Evolutionary conservation across 2,329 filamentous ascomycete species (phyloP).

Genomic region (Penicillium sp.): DNA sequence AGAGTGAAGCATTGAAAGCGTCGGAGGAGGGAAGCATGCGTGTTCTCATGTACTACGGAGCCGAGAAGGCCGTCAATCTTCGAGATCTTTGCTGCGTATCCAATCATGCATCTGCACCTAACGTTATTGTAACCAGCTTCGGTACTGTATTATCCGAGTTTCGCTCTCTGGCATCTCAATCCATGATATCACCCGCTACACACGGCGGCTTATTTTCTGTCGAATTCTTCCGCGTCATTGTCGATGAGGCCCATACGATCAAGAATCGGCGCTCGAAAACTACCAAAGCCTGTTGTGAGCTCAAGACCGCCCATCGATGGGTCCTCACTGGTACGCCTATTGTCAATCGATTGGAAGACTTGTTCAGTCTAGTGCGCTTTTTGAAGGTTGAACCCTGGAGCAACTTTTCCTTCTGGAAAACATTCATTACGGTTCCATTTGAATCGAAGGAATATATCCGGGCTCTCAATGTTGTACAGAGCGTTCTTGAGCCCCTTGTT

Average conservation of each 20-base stretch:
- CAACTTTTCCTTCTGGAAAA: conserved; percentile 99
- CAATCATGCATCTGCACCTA: conserved; percentile 74
- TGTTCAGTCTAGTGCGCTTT: conserved; percentile 91
- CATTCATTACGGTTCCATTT: conserved; percentile 96
- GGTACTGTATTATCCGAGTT: conserved; percentile 90
- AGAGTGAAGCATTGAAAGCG: conserved; percentile 89
- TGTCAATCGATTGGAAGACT: conserved; percentile 89
- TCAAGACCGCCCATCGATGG: conserved; percentile 85
- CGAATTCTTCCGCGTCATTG: conserved; percentile 90
- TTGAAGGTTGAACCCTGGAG: conserved; percentile 95
- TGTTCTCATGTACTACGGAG: conserved; percentile 87
- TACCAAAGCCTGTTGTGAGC: conserved; percentile 88
- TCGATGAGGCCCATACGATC: conserved; percentile 93
- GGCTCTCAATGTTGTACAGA: conserved; percentile 94
- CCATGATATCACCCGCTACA: conserved; percentile 63
- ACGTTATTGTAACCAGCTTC: conserved; percentile 93
- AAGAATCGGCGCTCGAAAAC: conserved; percentile 91
- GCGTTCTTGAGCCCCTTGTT: conserved; percentile 92
- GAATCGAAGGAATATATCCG: conserved; percentile 93
- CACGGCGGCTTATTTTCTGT: conserved; percentile 82
- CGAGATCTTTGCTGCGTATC: conserved; percentile 73
- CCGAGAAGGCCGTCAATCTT: conserved; percentile 76
- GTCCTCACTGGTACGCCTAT: conserved; percentile 93
- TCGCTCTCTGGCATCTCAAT: conserved; percentile 60
- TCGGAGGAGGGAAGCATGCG: conserved; percentile 81